A percentile compares a stretch with the other conserved stretches of the same genome.
phyloP scores from a whole-genome alignment of 306 rosid species.

The Dalbergia oliveri region DNA sequence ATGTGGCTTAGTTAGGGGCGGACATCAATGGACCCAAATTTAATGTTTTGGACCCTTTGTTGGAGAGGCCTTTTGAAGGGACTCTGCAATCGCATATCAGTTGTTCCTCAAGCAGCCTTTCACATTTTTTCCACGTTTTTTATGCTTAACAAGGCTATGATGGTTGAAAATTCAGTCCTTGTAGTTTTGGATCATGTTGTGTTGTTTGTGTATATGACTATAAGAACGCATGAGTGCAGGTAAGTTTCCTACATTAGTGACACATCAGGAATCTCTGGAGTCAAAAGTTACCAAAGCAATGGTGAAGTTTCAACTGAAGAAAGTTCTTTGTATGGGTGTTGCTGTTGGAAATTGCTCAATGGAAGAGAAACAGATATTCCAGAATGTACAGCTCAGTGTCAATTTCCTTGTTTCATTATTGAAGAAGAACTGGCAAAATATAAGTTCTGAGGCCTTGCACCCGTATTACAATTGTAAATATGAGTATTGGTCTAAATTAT shows the following conservation, averaged over 20 bases:
- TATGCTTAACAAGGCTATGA: too few species aligned
- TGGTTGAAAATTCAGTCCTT: too few species aligned
- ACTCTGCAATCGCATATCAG: too few species aligned
- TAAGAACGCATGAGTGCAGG: slow-evolving; percentile 45
- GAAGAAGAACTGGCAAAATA: slow-evolving; percentile 81
- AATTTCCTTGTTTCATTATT: slow-evolving; percentile 71
- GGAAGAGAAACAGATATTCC: slow-evolving; percentile 84
- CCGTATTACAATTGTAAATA: too few species aligned
- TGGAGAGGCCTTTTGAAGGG: too few species aligned
- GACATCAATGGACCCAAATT: too few species aligned
- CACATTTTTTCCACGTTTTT: too few species aligned
- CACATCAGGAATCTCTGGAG: slow-evolving; percentile 76
- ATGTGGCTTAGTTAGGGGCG: too few species aligned
- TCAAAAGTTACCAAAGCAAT: slow-evolving; percentile 71
- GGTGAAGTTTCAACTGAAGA: slow-evolving; percentile 73
- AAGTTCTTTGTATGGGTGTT: slow-evolving; percentile 78
- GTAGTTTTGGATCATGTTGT: too few species aligned
- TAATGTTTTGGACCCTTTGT: too few species aligned
- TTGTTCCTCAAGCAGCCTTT: too few species aligned
- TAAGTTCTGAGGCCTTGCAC: slow-evolving; percentile 42
- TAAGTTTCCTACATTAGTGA: slow-evolving; percentile 70
- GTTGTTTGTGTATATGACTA: background rate
- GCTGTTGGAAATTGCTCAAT: slow-evolving; percentile 69
- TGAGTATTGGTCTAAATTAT: background rate
- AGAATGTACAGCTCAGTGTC: slow-evolving; percentile 71